Base-by-base conservation (phyloP, 257 asterid genomes). In the Coffea canephora region DNA sequence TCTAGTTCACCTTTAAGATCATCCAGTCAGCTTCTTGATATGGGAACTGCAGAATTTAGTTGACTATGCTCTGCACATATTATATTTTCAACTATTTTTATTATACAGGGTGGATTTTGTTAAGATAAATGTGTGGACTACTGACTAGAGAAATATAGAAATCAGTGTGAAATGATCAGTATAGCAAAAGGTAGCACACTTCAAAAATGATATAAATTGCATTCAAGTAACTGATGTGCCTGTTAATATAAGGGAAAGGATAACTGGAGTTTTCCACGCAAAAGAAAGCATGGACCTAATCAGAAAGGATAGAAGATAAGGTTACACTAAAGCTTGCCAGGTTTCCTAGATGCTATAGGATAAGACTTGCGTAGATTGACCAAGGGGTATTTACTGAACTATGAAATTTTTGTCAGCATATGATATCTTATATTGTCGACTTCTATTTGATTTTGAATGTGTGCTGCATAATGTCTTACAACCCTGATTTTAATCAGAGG, bases 401-500 rank as follows among this genome's bases (percentile, higher is more conserved):
- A 16, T 16, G 65, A 23, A 48, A 68, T 21, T 49, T 23, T 71
- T 27, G 16, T 69, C 13, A 45, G 65, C 19, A n/a, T 43, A 34
- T 74, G 11, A 27, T 78, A 16, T 64, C 83, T 74, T 49, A 14
- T 67, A 74, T 27, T 48, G 57, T 79, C 39, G 0, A 13, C 25
- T 57, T 76, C 39, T 54, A 52, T 71, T 4, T 39, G n/a, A 23
- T 54, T 66, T 6, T 48, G 59, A 65, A 65, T 27, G 16, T 11
- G 11, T 73, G 36, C 65, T 66, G 66, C 8, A 14, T 74, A 66
- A 48, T 61, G 61, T 65, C 54, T 73, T 71, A 7, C 66, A 61
- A 48, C 75, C 27, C 76, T 70, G 68, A 45, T 74, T 81, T 73
- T 84, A 69, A 57, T 71, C 80, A 96, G 98, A 91, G 89, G 82